Conservation (phyloP, 352 stramenopile species). For the Phytophthora cajani region DNA sequence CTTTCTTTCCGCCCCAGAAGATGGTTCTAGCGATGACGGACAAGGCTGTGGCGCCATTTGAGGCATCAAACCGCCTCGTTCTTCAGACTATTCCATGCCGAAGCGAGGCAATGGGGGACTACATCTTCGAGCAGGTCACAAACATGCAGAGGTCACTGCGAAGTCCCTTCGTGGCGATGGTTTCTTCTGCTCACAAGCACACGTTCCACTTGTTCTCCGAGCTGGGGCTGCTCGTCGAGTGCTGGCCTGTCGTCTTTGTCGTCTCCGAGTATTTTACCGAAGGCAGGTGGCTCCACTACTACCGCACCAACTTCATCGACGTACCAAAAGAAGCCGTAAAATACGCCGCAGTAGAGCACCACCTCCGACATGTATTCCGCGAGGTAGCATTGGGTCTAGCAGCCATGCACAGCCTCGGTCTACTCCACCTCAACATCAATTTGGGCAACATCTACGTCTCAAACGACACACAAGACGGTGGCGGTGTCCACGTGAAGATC, state of each 20-base stretch:
- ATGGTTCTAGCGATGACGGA: constrained; percentile 36
- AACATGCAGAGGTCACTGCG: constrained; percentile 42
- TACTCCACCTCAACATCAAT: constrained; percentile 67
- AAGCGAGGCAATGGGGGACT: constrained; percentile 46
- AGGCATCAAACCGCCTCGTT: constrained; percentile 32
- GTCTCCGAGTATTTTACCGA: constrained; percentile 47
- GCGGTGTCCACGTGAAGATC: constrained; percentile 38
- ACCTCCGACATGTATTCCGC: constrained; percentile 47
- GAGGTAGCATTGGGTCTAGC: constrained; percentile 57
- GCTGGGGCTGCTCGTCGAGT: constrained; percentile 65
- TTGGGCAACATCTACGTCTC: constrained; percentile 55
- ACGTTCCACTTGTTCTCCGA: constrained; percentile 72
- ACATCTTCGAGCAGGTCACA: constrained; percentile 42
- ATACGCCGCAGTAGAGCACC: constrained; percentile 38
- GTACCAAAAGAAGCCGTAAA: constrained; percentile 4
- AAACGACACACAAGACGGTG: neutral
- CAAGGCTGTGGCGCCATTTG: constrained; percentile 5
- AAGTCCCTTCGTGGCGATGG: constrained; percentile 47
- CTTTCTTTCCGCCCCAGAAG: constrained; percentile 42
- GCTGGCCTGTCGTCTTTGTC: constrained; percentile 67
- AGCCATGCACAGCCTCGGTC: constrained; percentile 60
- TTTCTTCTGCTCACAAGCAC: constrained; percentile 48
- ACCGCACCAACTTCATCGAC: constrained; percentile 22
- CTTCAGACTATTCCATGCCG: constrained; percentile 59
- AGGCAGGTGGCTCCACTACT: constrained; percentile 49